A percentile compares a stretch with the other conserved stretches of the same genome.
Evolutionary conservation across 2,329 filamentous ascomycete genomes (phyloP).

Genomic region (Phialophora macrospora): DNA sequence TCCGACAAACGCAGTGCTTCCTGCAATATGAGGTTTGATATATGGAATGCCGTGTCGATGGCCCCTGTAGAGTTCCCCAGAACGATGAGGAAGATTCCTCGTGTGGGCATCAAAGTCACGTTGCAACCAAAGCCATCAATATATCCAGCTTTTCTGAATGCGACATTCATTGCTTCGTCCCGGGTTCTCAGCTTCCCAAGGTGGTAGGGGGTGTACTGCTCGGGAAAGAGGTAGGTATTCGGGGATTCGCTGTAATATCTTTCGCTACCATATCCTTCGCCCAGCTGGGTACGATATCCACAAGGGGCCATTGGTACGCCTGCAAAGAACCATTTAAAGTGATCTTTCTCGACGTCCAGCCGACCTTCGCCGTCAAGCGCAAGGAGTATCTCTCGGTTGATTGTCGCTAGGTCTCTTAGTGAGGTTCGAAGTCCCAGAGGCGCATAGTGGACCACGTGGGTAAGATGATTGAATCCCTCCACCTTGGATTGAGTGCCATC

Average conservation of each 20-base stretch:
- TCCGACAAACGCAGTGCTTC: background rate
- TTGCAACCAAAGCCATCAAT: constrained; percentile 3
- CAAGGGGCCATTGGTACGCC: background rate
- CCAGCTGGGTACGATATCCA: background rate
- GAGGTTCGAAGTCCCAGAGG: background rate
- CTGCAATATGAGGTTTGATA: constrained; percentile 2
- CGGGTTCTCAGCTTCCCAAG: background rate
- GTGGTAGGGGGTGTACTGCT: background rate
- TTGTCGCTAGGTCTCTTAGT: background rate
- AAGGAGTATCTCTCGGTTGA: constrained; percentile 6
- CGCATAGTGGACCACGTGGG: background rate
- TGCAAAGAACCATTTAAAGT: background rate
- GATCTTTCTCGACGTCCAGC: background rate
- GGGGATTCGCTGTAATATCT: background rate
- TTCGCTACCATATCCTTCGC: too few species aligned
- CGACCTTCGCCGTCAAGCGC: background rate
- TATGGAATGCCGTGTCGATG: background rate
- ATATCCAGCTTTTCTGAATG: constrained; percentile 1
- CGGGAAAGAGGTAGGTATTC: background rate
- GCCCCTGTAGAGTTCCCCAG: background rate
- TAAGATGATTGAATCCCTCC: background rate
- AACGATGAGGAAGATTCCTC: background rate
- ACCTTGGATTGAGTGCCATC: background rate
- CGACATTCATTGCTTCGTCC: background rate
- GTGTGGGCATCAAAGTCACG: background rate